phyloP scores from a whole-genome alignment of 2,329 filamentous ascomycete species.

The Aspergillus udagawae region DNA sequence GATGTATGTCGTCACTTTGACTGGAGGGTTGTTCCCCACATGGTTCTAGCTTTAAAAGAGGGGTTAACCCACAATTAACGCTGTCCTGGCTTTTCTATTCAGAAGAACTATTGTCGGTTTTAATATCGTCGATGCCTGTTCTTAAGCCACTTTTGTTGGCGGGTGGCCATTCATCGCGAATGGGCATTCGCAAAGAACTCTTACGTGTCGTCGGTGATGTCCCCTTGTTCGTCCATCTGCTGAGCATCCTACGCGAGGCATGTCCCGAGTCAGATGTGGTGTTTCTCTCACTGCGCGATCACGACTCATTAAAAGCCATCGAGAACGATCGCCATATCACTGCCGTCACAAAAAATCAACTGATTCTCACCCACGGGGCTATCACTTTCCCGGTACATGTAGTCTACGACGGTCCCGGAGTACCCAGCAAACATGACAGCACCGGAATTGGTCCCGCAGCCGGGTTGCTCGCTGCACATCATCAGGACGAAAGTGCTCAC shows the following conservation, averaged over 20 bases:
- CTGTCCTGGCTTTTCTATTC: too few species aligned
- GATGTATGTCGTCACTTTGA: not conserved
- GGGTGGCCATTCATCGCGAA: conserved; percentile 29
- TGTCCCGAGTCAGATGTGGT: not conserved
- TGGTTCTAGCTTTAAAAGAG: not conserved
- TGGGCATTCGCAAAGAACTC: conserved; percentile 30
- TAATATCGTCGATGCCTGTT: not conserved
- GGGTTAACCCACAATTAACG: not conserved
- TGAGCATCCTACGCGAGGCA: not conserved
- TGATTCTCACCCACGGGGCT: not conserved
- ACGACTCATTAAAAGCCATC: not conserved
- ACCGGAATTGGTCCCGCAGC: conserved; percentile 19
- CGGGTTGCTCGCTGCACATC: conserved; percentile 30
- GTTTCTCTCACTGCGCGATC: conserved; percentile 15
- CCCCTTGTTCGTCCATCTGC: conserved; percentile 25
- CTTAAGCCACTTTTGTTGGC: conserved; percentile 29
- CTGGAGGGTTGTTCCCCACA: not conserved
- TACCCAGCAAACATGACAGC: not conserved
- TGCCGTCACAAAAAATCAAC: not conserved
- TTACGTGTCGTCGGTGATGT: conserved; percentile 23
- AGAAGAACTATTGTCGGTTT: too few species aligned
- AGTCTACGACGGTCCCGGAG: not conserved
- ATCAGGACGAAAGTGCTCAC: conserved; percentile 15
- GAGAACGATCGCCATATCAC: not conserved
- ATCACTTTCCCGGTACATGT: not conserved